Conservation (phyloP, 495 filamentous ascomycete species). For the Aspergillus nidulans region DNA sequence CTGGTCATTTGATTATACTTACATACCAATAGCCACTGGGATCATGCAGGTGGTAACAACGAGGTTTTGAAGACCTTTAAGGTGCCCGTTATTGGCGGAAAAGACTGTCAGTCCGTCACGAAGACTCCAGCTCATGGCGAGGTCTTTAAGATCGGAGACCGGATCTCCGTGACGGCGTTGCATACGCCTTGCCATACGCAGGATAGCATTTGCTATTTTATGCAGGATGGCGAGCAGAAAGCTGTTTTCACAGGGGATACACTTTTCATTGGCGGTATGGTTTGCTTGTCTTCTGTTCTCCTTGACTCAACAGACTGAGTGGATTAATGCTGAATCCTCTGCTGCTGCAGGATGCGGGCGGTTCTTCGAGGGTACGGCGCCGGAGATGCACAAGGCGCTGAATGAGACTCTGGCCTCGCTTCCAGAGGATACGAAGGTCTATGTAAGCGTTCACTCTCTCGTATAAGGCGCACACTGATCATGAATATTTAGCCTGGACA, state of each 20-base stretch:
- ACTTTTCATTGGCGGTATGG: conserved; percentile 80
- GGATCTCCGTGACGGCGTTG: conserved; percentile 78
- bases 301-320: not conserved
- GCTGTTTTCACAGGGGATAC: conserved; percentile 96
- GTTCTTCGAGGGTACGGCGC: conserved; percentile 90
- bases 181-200: conserved; percentile 98
- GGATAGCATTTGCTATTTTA: conserved; percentile 90
- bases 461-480: not conserved
- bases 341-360: conserved; percentile 82
- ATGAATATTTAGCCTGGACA: conserved; percentile 68
- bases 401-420: conserved; percentile 78
- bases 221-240: conserved; percentile 75
- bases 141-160: conserved; percentile 75
- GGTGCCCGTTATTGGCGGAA: conserved; percentile 80
- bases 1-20: not conserved
- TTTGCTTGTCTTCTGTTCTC: not conserved
- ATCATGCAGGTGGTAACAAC: conserved; percentile 90
- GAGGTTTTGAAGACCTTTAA: conserved; percentile 66
- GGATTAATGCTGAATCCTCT: not conserved
- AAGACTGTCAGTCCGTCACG: conserved; percentile 76
- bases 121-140: conserved; percentile 68
- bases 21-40: conserved; percentile 68
- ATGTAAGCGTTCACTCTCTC: conserved; percentile 57
- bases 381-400: conserved; percentile 88
- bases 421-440: conserved; percentile 91